These are phyloP conservation scores for Botryotinia convoluta DNA, from an alignment of 2,329 filamentous ascomycete genomes.

Conservation along the genomic window DNA sequence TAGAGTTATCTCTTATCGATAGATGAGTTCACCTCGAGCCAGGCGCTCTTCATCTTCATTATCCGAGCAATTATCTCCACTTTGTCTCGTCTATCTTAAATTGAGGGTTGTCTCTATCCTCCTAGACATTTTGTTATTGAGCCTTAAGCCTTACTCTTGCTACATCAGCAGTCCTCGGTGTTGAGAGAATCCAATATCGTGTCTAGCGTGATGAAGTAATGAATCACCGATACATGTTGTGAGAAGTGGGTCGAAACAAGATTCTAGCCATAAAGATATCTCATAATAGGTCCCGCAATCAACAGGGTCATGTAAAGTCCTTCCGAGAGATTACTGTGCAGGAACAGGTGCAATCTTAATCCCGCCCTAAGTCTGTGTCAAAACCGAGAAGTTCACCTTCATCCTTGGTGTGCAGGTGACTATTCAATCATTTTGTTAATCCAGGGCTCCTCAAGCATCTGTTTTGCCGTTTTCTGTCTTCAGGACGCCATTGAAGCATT, in stretches of 20 bases:
- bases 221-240: neutral
- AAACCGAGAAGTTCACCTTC: neutral
- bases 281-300: neutral
- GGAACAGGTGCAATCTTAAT: neutral
- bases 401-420: neutral
- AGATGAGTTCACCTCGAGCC: neutral
- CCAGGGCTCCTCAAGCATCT: constrained; percentile 39
- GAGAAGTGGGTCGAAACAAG: neutral
- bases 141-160: neutral
- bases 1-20: neutral
- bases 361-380: neutral
- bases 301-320: neutral
- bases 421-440: constrained; percentile 22
- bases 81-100: neutral
- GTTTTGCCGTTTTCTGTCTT: constrained; percentile 38
- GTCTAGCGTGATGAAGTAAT: neutral
- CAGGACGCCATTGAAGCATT: constrained; percentile 40
- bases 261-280: neutral
- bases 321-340: neutral
- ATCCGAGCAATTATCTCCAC: neutral
- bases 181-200: neutral
- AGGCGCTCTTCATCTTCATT: neutral
- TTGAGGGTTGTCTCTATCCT: neutral
- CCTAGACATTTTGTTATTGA: neutral
- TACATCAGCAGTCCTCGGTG: neutral